These are phyloP conservation scores for Anthracocystis walkeri DNA, from an alignment of 1,284 basidiomycete genomes.

Conservation along the genomic window DNA sequence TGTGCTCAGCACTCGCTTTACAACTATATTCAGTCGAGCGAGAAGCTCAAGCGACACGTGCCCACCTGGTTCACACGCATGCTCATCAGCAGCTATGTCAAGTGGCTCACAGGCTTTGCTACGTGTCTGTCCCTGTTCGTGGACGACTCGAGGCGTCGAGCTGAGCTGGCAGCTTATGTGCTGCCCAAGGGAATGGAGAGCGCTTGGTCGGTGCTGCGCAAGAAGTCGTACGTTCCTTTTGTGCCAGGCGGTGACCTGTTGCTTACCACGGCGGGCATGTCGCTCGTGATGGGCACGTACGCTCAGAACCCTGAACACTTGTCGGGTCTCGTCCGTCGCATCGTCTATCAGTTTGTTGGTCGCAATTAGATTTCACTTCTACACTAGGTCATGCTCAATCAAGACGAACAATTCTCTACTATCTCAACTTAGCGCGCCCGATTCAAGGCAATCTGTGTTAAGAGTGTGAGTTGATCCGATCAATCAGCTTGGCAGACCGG, in stretches of 20 bases:
- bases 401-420: neutral
- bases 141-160: constrained; percentile 83
- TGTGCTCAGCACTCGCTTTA: constrained; percentile 80
- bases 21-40: constrained; percentile 52
- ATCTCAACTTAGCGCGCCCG: neutral
- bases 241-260: constrained; percentile 77
- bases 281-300: constrained; percentile 86
- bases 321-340: constrained; percentile 84
- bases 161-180: constrained; percentile 93
- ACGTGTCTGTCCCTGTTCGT: constrained; percentile 84
- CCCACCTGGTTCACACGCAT: constrained; percentile 74
- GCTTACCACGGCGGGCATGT: constrained; percentile 80
- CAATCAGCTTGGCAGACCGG: neutral
- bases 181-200: constrained; percentile 80
- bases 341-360: constrained; percentile 77
- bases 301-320: constrained; percentile 90
- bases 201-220: constrained; percentile 83
- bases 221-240: constrained; percentile 80
- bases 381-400: neutral
- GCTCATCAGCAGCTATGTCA: constrained; percentile 76
- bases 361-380: constrained; percentile 45
- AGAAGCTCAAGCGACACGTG: constrained; percentile 26
- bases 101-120: constrained; percentile 80
- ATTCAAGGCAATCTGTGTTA: neutral
- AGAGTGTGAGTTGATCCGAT: neutral